Conservation (phyloP, 192 early-diverging fungal species). For the Chytriomyces hyalinus region DNA sequence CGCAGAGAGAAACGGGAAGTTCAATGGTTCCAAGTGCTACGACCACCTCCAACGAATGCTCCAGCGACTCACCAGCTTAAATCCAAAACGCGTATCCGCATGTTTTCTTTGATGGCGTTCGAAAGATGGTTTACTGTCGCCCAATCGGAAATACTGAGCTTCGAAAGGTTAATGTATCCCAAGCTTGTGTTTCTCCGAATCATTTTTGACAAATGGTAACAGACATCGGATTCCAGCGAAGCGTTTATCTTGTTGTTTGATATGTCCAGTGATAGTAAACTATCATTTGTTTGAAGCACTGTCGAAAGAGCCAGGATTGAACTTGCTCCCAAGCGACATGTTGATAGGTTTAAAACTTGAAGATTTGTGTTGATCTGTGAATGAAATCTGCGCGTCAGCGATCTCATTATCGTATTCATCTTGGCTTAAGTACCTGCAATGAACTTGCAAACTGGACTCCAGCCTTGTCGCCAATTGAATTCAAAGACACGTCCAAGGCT, state of each 20-base stretch:
- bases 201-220: slow-evolving; percentile 47
- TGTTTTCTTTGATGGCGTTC: slow-evolving; percentile 38
- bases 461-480: slow-evolving; percentile 40
- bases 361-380: slow-evolving; percentile 44
- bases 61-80: slow-evolving; percentile 42
- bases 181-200: slow-evolving; percentile 42
- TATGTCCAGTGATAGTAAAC: slow-evolving; percentile 40
- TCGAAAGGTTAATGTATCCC: slow-evolving; percentile 30
- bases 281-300: slow-evolving; percentile 54
- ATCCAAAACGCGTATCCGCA: slow-evolving; percentile 36
- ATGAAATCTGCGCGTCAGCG: neutral
- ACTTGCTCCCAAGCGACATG: slow-evolving; percentile 34
- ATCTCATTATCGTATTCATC: neutral
- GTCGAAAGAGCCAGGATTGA: slow-evolving; percentile 52
- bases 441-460: slow-evolving; percentile 49
- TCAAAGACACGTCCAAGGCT: slow-evolving; percentile 42
- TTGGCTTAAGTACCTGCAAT: slow-evolving; percentile 45
- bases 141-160: slow-evolving; percentile 52
- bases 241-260: slow-evolving; percentile 49
- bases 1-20: neutral
- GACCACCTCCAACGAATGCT: neutral
- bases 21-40: neutral
- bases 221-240: slow-evolving; percentile 43
- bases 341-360: slow-evolving; percentile 23
- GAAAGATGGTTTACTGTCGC: slow-evolving; percentile 37